These are phyloP conservation scores for Microsporum ferrugineum DNA, from an alignment of 2,329 filamentous ascomycete genomes.

Conservation along the genomic window DNA sequence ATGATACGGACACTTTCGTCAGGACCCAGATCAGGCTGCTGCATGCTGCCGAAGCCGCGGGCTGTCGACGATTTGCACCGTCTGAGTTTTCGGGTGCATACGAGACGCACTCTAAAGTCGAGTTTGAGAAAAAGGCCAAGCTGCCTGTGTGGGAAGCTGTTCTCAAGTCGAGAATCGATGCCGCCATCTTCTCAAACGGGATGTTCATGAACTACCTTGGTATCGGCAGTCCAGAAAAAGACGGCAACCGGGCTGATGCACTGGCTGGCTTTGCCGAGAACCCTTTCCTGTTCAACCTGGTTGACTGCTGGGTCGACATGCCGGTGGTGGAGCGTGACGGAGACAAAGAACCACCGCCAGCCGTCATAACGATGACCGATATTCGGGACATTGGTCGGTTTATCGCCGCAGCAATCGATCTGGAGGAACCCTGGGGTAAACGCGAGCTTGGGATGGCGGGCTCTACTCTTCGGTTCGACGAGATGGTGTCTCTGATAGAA, in stretches of 20 bases:
- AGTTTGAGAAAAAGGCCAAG: constrained; percentile 16
- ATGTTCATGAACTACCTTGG: constrained; percentile 29
- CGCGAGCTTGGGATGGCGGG: constrained; percentile 26
- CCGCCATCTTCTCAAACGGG: constrained; percentile 23
- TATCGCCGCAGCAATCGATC: constrained; percentile 22
- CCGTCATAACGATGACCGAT: constrained; percentile 22
- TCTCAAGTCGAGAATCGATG: constrained; percentile 21
- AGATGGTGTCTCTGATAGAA: constrained; percentile 19
- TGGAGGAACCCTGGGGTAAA: constrained; percentile 19
- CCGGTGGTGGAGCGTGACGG: constrained; percentile 18
- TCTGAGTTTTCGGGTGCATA: constrained; percentile 28
- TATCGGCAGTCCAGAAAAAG: constrained; percentile 14
- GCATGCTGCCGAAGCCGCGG: constrained; percentile 33
- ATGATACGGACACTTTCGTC: constrained; percentile 17
- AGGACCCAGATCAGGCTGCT: constrained; percentile 32
- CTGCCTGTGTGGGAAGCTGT: constrained; percentile 21
- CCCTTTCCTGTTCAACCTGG: constrained; percentile 14
- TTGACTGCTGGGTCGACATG: constrained; percentile 19
- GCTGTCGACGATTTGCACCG: constrained; percentile 38
- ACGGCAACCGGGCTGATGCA: constrained; percentile 11
- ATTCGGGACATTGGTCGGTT: constrained; percentile 25
- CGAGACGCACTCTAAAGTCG: constrained; percentile 15
- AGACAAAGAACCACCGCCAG: constrained; percentile 12
- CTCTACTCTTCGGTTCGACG: constrained; percentile 19
- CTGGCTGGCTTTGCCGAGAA: constrained; percentile 14